These are phyloP conservation scores for Rhizopus stolonifer DNA, from an alignment of 371 early-diverging fungal species.

Conservation along the genomic window DNA sequence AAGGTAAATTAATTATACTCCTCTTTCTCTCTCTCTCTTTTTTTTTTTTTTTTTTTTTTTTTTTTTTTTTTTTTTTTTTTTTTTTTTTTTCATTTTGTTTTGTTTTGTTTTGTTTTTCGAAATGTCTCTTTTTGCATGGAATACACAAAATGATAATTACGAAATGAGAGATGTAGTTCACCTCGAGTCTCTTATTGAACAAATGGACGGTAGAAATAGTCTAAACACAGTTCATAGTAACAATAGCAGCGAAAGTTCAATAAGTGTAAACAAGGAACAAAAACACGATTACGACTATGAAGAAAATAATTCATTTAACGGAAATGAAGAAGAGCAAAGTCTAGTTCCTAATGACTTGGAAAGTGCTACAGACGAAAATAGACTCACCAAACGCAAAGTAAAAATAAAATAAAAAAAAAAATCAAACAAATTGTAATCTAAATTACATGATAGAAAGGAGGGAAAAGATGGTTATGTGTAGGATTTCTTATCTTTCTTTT, in stretches of 20 bases:
- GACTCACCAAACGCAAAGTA: background rate
- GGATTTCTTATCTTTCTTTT: conserved; percentile 26
- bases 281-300: conserved; percentile 18
- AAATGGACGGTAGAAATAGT: conserved; percentile 31
- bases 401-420: too few species aligned
- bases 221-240: conserved; percentile 15
- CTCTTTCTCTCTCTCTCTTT: too few species aligned
- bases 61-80: background rate
- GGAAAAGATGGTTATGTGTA: conserved; percentile 28
- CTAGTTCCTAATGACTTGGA: conserved; percentile 10
- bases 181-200: conserved; percentile 27
- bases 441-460: conserved; percentile 5
- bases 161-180: conserved; percentile 40
- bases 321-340: conserved; percentile 23
- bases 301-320: conserved; percentile 18
- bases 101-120: too few species aligned
- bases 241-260: conserved; percentile 24
- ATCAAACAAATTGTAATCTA: background rate
- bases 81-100: background rate
- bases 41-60: background rate
- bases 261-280: conserved; percentile 5
- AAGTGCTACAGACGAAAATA: background rate
- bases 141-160: background rate
- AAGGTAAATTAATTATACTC: too few species aligned
- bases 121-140: background rate